phyloP scores from a whole-genome alignment of 768 basidiomycete genomes.

The Panaeolus papilionaceus region DNA sequence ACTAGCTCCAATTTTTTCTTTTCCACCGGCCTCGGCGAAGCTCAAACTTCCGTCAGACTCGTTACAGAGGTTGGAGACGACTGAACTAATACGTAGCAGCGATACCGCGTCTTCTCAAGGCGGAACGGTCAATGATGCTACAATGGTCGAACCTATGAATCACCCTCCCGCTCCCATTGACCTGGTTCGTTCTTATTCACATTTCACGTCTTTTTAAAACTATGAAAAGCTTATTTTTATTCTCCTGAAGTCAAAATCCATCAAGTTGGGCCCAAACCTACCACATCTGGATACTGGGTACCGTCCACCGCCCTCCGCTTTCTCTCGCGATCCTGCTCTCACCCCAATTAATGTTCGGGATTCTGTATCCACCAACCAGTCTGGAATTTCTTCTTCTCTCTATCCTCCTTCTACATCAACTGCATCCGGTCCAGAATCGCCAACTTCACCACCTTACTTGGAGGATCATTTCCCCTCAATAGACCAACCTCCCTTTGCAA shows the following conservation, averaged over 20 bases:
- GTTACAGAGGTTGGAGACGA: conserved; percentile 28
- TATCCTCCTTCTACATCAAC: conserved; percentile 79
- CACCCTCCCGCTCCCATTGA: conserved; percentile 35
- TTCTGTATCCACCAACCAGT: conserved; percentile 67
- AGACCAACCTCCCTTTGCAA: conserved; percentile 47
- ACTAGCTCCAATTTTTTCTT: conserved; percentile 27
- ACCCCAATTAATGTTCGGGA: conserved; percentile 56
- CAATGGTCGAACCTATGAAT: conserved; percentile 36
- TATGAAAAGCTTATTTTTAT: conserved; percentile 26
- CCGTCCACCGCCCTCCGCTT: conserved; percentile 50
- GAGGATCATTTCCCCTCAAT: conserved; percentile 48
- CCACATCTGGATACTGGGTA: conserved; percentile 41
- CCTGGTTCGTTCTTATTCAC: conserved; percentile 39
- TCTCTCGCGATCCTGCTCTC: conserved; percentile 53
- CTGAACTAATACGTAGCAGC: conserved; percentile 30
- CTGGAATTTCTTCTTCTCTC: conserved; percentile 74
- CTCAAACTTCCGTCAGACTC: conserved; percentile 21
- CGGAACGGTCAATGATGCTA: conserved; percentile 35
- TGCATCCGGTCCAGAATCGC: conserved; percentile 67
- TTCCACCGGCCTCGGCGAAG: conserved; percentile 37
- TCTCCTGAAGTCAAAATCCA: conserved; percentile 39
- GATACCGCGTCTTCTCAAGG: conserved; percentile 31
- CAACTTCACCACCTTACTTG: conserved; percentile 65
- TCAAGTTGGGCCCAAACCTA: conserved; percentile 36
- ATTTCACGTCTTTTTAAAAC: conserved; percentile 18